phyloP scores from a whole-genome alignment of 2,329 filamentous ascomycete genomes.

The Coniella vitis region DNA sequence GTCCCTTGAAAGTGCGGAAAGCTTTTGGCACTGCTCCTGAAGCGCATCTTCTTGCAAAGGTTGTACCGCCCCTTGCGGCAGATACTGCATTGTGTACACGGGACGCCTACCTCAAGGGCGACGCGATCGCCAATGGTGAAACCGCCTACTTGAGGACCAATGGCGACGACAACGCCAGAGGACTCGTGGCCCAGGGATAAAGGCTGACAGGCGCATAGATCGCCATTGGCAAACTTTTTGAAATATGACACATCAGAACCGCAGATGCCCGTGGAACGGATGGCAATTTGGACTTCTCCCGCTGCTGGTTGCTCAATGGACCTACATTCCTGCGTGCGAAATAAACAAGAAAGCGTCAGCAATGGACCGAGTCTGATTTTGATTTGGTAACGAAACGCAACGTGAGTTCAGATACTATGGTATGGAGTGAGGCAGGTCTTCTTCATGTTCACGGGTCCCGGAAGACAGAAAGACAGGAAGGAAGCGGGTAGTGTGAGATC shows the following conservation, averaged over 20 bases:
- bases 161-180: conserved; percentile 49
- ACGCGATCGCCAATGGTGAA: conserved; percentile 51
- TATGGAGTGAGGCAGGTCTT: conserved; percentile 4
- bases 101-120: conserved; percentile 50
- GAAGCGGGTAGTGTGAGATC: conserved; percentile 15
- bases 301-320: conserved; percentile 38
- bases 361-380: background rate
- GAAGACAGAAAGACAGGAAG: too few relatives aligned
- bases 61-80: conserved; percentile 53
- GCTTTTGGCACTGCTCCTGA: conserved; percentile 55
- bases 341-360: background rate
- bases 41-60: conserved; percentile 54
- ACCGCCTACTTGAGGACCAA: conserved; percentile 45
- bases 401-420: conserved; percentile 3
- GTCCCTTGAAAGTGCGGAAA: conserved; percentile 59
- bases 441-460: background rate
- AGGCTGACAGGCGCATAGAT: conserved; percentile 59
- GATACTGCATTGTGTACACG: conserved; percentile 44
- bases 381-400: conserved; percentile 14
- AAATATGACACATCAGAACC: conserved; percentile 67
- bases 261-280: conserved; percentile 62
- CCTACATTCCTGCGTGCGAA: conserved; percentile 38
- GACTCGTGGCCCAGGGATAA: conserved; percentile 60
- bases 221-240: conserved; percentile 65
- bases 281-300: conserved; percentile 57